Base-by-base conservation (phyloP, 495 filamentous ascomycete species). In the Neohortaea acidophila region DNA sequence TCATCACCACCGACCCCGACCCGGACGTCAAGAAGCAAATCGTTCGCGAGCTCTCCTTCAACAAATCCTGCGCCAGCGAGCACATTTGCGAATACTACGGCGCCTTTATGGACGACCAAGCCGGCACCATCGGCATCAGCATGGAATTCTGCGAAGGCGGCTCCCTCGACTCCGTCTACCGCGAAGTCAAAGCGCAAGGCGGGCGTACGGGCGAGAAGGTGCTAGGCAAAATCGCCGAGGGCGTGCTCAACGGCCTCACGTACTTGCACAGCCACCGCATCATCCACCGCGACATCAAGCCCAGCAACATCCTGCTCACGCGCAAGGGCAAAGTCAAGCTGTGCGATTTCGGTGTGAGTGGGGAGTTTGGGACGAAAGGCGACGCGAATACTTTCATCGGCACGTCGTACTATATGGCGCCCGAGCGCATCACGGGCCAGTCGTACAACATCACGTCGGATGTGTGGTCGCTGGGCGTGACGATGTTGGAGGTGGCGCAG, bases 121-220 rank as follows among this genome's bases (percentile, higher is more conserved):
- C 81, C 0, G 83, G 87, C 23, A 96, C 89, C 13, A 96, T 97
- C 41, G 87, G 81, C 30, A 97, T 97, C 56, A 84, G 84, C 19
- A 97, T 97, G 89, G 89, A 97, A 55, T 94, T 93, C 54, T 97
- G 89, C 56, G 89, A 96, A 58, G 89, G 89, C 35, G 91, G 89
- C 21, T 89, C 81, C 36, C 70, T 97, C 22, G 83, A 97, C 59
- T 84, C 79, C 52, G 84, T 97, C 49, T 97, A 96, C 66, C 83
- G 82, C 45, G 87, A 96, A 60, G 84, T 97, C 36, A 94, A 92
- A 63, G 80, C 83, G 50, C 73, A 94, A 4, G 86, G 85, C 26
- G 91, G 89, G 2, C 77, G 89, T 13, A 94, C 87, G 0, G 89
- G 89, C 42, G 89, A 97, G 62, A 96, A 94, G 52, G 89, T 97